These are phyloP conservation scores for Geotrichum siamense DNA, from an alignment of 1,139 yeast species.

Conservation along the genomic window DNA sequence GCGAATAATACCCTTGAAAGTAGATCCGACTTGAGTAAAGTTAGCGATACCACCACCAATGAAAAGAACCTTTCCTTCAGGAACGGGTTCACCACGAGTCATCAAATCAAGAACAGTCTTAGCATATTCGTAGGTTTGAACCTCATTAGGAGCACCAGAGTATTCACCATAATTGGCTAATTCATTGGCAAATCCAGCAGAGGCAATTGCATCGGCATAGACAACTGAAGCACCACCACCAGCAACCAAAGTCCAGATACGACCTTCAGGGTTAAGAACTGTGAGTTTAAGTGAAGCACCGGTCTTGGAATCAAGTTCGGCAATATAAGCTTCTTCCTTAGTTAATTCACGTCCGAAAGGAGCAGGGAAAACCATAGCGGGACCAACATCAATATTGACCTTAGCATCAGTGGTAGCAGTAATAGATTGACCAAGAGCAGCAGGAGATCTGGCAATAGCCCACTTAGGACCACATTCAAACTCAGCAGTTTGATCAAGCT, in stretches of 20 bases:
- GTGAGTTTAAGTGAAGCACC: conserved; percentile 44
- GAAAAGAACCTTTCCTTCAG: conserved; percentile 41
- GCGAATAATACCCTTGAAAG: conserved; percentile 44
- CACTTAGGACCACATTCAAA: conserved; percentile 45
- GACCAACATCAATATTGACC: conserved; percentile 39
- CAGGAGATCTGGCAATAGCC: conserved; percentile 43
- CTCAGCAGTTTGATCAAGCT: conserved; percentile 44
- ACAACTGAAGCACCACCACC: conserved; percentile 39
- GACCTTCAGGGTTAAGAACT: conserved; percentile 39
- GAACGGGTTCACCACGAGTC: conserved; percentile 39
- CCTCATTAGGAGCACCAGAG: conserved; percentile 41
- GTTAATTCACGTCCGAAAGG: conserved; percentile 43
- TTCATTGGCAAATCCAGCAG: conserved; percentile 41
- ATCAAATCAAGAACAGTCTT: conserved; percentile 43
- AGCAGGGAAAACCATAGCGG: conserved; percentile 45
- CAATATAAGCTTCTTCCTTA: conserved; percentile 42
- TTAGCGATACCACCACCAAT: conserved; percentile 46
- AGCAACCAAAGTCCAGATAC: conserved; percentile 39
- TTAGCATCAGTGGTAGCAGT: conserved; percentile 24
- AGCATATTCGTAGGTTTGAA: conserved; percentile 43
- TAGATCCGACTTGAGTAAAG: conserved; percentile 44
- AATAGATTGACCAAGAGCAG: conserved; percentile 36
- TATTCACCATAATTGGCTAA: conserved; percentile 44
- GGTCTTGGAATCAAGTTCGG: conserved; percentile 44
- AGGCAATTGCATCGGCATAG: conserved; percentile 44